phyloP scores from a whole-genome alignment of 441 rosid species.

The Erysimum pusillum region DNA sequence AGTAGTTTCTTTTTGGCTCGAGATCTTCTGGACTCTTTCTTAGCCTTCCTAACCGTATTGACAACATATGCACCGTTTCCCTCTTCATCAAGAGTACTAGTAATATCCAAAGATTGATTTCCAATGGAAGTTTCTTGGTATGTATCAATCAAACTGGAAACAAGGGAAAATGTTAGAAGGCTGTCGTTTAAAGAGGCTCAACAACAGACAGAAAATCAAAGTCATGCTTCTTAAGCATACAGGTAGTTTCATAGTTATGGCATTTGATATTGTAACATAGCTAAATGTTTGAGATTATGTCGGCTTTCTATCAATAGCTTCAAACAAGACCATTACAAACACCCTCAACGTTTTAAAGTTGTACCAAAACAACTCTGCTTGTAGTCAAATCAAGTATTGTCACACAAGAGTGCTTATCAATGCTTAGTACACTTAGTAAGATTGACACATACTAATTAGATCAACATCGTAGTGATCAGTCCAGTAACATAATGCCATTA shows the following conservation, averaged over 20 bases:
- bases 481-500: neutral
- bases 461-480: slow-evolving; percentile 11
- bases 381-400: neutral
- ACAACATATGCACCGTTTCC: slow-evolving; percentile 43
- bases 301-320: neutral
- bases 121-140: slow-evolving; percentile 43
- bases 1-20: slow-evolving; percentile 50
- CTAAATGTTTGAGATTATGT: neutral
- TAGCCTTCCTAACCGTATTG: slow-evolving; percentile 48
- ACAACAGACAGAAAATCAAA: slow-evolving; percentile 3
- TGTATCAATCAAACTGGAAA: slow-evolving; percentile 56
- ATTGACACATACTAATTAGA: slow-evolving; percentile 10
- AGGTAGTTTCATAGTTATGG: slow-evolving; percentile 18
- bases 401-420: slow-evolving; percentile 13
- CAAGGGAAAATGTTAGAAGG: slow-evolving; percentile 33
- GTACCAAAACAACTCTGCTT: neutral
- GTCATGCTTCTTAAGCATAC: slow-evolving; percentile 20
- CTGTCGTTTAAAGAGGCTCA: slow-evolving; percentile 26
- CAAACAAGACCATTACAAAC: slow-evolving; percentile 3
- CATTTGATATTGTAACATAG: neutral
- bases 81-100: slow-evolving; percentile 45
- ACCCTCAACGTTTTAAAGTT: neutral
- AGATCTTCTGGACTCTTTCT: slow-evolving; percentile 64
- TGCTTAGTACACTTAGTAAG: slow-evolving; percentile 2
- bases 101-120: slow-evolving; percentile 42